Base-by-base conservation (phyloP, 2,329 filamentous ascomycete species). In the Pseudocercospora crystallina region DNA sequence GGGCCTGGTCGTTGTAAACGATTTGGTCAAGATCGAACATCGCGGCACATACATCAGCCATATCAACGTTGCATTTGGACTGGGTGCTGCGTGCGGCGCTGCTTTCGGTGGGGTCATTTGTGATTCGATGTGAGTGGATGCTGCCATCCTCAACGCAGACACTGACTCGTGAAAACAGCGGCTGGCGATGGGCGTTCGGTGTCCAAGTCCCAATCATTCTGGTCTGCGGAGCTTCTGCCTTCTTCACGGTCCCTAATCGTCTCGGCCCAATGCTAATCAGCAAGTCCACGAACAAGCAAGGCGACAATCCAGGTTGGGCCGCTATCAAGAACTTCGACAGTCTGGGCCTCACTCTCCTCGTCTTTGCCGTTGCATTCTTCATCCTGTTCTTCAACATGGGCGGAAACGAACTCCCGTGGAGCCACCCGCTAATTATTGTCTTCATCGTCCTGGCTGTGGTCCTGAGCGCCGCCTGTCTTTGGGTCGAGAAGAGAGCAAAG, bases 11-110 rank as follows among this genome's bases (percentile, higher is more conserved):
- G 82, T 90, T 54, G 82, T 85, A 13, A 86, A 84, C 49, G 87
- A 90, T 66, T 70, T 90, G 41, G 85, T 91, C 32, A 85, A 85
- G 1, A 87, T 90, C 57, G 80, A 87, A 72, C 84, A 75, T 12
- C 76, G 87, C n/a, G 85, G 86, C 3, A 50, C 3, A 79, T 80
- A 3, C 91, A 87, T 60, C 87, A 91, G 66, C 84, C 84, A 85
- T 58, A 79, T 87, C 61, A 86, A 88, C 64, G 74, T 87, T 39
- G 75, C 80, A 42, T 87, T 79, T 59, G 85, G 85, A 2, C 63
- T 71, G 8, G 73, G 71, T 5, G 65, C 66, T 15, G 68, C 68
- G 5, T 71, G 82, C 2, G 87, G 87, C 2, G 86, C 85, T 1
- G 85, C 85, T 0, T 74, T 87, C 5, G 87, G 86, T 11, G 86